Percentiles rank a stretch among this genome's conserved stretches.
Conservation (phyloP, 2,329 filamentous ascomycete species). For the Acarospora socialis region DNA sequence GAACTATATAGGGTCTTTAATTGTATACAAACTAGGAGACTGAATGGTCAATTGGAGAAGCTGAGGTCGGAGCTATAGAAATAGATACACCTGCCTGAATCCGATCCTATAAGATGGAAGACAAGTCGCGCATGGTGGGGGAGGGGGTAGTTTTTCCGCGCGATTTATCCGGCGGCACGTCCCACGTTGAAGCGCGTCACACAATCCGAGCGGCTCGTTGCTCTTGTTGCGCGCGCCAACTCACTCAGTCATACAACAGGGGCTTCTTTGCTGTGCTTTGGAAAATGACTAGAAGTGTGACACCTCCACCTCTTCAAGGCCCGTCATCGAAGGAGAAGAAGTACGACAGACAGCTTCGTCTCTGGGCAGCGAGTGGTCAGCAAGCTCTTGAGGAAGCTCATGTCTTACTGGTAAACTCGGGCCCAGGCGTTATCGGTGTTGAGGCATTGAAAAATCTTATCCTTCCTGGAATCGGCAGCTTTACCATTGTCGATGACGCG, state of each 20-base stretch:
- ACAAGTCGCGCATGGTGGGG: constrained; percentile 1
- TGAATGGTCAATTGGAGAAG: too few relatives aligned
- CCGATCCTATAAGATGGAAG: background rate
- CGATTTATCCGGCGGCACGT: background rate
- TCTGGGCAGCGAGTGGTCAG: constrained; percentile 91
- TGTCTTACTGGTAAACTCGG: constrained; percentile 79
- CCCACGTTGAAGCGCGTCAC: too few relatives aligned
- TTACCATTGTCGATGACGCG: constrained; percentile 75
- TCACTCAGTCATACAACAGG: too few relatives aligned
- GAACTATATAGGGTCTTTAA: too few relatives aligned
- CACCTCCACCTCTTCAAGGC: constrained; percentile 33
- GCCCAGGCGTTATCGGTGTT: constrained; percentile 71
- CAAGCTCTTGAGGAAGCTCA: constrained; percentile 79
- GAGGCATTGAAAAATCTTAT: constrained; percentile 97
- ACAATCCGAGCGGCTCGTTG: too few relatives aligned
- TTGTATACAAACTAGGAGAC: too few relatives aligned
- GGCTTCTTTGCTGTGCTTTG: constrained; percentile 1
- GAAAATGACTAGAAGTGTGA: constrained; percentile 12
- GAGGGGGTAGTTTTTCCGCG: constrained; percentile 1
- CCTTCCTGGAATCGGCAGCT: constrained; percentile 77
- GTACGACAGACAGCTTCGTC: constrained; percentile 86
- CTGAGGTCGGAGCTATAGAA: too few relatives aligned
- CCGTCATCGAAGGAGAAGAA: constrained; percentile 54
- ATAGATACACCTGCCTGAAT: too few relatives aligned
- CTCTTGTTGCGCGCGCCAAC: too few relatives aligned